Evolutionary conservation across 371 early-diverging fungal species (phyloP), one percentile per base, ranked within the genome.

Genomic region (Scutellospora calospora): DNA sequence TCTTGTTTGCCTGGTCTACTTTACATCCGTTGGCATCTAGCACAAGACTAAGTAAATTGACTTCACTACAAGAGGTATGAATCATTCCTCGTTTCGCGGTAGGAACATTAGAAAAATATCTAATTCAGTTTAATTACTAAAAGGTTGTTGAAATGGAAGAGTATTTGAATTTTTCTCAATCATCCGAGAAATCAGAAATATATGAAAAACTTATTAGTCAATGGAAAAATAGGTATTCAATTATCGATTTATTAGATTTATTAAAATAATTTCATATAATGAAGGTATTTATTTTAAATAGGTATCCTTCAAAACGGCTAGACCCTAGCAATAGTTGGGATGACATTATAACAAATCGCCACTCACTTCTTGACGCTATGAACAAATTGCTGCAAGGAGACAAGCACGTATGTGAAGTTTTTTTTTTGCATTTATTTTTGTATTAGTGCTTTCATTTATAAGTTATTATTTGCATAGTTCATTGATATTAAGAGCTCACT

Each of bases 251-350:
- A n/a, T n/a, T n/a, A n/a, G n/a, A n/a, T n/a, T n/a, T n/a, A n/a
- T n/a, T n/a, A n/a, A n/a, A n/a, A n/a, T n/a, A n/a, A n/a, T n/a
- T n/a, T n/a, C n/a, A n/a, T n/a, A n/a, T n/a, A n/a, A n/a, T 49
- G 14, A 9, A 49, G 5, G 51, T 49, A 49, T 55, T 38, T 12
- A 68, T 69, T 25, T 22, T 45, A 22, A 35, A 22, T 20, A 69
- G 69, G 14, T 69, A 38, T 69, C 69, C 69, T 45, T 69, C 69
- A 41, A 69, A 69, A 41, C n/a, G 25, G 20, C 69, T 69, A 25
- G 69, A 69, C 41, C 41, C 69, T 41, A 38, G 38, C 41, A 69
- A 69, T 69, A 41, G n/a, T 25, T 69, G 69, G 69, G 69, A 69
- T 25, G 69, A 69, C 25, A 69, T 69, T 12, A 41, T 69, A 41